Evolutionary conservation across 2,329 filamentous ascomycete species (phyloP), one percentile per base, ranked within the genome.

Genomic region (Lachnellula subtilissima): DNA sequence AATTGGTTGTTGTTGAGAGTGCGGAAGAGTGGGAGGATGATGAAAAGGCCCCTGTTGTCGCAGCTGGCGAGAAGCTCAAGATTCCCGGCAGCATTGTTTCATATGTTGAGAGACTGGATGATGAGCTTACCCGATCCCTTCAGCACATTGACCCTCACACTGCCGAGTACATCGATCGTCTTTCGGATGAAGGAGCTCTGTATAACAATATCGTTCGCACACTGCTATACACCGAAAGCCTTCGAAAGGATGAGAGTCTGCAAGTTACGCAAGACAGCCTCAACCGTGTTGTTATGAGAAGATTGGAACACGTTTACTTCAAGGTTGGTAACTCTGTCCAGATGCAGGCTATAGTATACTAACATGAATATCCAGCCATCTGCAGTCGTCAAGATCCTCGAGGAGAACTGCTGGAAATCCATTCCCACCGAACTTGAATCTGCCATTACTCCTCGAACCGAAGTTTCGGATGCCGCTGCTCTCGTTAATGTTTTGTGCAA

Each of bases 1-100:
- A 94, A 62, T 88, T 93, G 70, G 80, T 97, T 51, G 90, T 99
- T 48, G 80, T 94, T 23, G 94, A 99, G 76, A 86, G 84, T 64
- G 94, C 91, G 22, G 94, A 99, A 72, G 94, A 99, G 75, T 97
- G 94, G 94, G 94, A 99, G 65, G 94, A 99, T 69, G 95, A 99
- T 65, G 95, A 99, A 67, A 97, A 97, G 79, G 82, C 86, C 42
- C 94, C 94, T 14, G 80, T 80, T 35, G 78, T 93, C 64, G 83
- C 82, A 55, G 74, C 81, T 22, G 89, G 85, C 61, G 86, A 96
- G 73, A 88, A 84, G 72, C 89, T 96, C 81, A 92, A 88, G 78
- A 84, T 99, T 56, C 90, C 94, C 19, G 95, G 94, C 70, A 97
- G 91, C 77, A 79, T 97, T 59, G 90, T 97, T 47, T 97, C 94